Evolutionary conservation across 352 stramenopile species (phyloP).

Genomic region (Phytophthora tubulina): DNA sequence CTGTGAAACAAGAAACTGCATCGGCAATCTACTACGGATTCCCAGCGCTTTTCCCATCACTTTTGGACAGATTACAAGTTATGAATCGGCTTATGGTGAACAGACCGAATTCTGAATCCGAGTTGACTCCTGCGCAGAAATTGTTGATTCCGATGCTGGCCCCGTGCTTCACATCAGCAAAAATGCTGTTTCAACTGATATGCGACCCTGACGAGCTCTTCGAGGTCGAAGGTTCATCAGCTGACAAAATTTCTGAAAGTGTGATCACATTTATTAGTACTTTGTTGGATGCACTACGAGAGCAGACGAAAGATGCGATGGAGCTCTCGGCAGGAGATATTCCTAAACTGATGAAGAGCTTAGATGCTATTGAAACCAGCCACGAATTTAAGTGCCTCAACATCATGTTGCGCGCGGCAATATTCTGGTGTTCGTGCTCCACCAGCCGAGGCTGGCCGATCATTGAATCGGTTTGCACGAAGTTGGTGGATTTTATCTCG

Average conservation of each 20-base stretch:
- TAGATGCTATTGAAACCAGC: conserved; percentile 60
- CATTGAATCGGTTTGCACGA: conserved; percentile 58
- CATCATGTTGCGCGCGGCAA: conserved; percentile 68
- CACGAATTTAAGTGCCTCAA: conserved; percentile 88
- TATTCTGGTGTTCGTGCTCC: conserved; percentile 81
- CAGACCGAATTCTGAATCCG: conserved; percentile 23
- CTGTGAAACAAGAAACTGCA: conserved; percentile 83
- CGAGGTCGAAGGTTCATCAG: conserved; percentile 20
- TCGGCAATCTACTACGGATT: conserved; percentile 86
- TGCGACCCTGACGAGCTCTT: conserved; percentile 51
- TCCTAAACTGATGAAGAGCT: conserved; percentile 18
- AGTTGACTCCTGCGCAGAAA: conserved; percentile 58
- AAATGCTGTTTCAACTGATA: conserved; percentile 89
- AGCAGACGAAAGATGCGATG: conserved; percentile 36
- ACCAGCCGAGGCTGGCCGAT: conserved; percentile 64
- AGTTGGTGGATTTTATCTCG: conserved; percentile 63
- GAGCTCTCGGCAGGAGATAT: conserved; percentile 17
- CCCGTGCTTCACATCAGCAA: conserved; percentile 82
- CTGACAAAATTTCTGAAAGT: conserved; percentile 35
- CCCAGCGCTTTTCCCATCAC: conserved; percentile 78
- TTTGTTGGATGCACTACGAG: conserved; percentile 66
- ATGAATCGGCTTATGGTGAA: conserved; percentile 83
- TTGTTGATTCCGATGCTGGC: conserved; percentile 85
- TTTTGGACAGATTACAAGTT: conserved; percentile 80
- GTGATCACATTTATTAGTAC: conserved; percentile 62